Conservation (phyloP, 2,329 filamentous ascomycete species). For the Diaporthe sp. region DNA sequence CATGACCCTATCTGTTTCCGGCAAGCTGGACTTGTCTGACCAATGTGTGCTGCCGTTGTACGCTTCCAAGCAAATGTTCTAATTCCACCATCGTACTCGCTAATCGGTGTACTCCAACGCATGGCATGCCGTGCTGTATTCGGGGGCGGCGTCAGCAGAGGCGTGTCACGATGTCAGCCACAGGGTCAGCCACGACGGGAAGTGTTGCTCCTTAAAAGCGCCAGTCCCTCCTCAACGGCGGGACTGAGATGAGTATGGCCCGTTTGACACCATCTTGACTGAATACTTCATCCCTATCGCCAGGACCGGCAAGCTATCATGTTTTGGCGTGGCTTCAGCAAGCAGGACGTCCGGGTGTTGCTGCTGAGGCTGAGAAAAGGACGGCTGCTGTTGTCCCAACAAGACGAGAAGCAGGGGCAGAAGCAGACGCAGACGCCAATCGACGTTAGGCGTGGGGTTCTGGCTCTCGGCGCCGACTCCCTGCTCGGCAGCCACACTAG, state of each 20-base stretch:
- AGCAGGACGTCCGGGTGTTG: not conserved
- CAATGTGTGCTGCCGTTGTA: not conserved
- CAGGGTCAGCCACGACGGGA: not conserved
- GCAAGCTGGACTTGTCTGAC: not conserved
- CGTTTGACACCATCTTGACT: too few species aligned
- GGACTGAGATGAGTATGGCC: too few species aligned
- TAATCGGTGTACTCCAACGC: not conserved
- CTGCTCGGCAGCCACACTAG: not conserved
- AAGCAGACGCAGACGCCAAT: not conserved
- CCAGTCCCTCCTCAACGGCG: not conserved
- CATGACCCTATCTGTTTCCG: not conserved
- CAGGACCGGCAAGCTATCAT: not conserved
- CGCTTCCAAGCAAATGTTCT: not conserved
- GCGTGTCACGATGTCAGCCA: slow-evolving; percentile 15
- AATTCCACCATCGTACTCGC: not conserved
- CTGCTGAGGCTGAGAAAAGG: slow-evolving; percentile 7
- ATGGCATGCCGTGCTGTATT: not conserved
- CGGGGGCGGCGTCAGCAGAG: not conserved
- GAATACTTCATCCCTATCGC: too few species aligned
- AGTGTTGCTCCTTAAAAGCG: not conserved
- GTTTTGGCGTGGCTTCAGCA: slow-evolving; percentile 12
- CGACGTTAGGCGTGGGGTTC: not conserved
- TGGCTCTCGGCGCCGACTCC: slow-evolving; percentile 12
- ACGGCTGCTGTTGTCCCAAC: slow-evolving; percentile 9
- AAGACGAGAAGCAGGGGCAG: not conserved